Conservation (phyloP, 1,139 yeast species). For the Komagataea norvegica region DNA sequence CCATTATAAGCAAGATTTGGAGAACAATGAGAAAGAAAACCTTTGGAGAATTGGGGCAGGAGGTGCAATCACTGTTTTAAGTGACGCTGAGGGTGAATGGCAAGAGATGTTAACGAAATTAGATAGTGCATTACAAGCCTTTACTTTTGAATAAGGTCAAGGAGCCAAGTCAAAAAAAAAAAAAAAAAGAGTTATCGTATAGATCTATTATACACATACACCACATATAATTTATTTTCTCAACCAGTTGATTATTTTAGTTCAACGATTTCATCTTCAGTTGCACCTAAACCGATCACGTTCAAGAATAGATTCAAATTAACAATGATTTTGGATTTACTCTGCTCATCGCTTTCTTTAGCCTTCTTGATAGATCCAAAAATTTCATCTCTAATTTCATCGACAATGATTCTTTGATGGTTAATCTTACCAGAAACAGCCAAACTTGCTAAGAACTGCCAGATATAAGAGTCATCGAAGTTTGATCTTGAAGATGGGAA, state of each 20-base stretch:
- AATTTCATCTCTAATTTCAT: constrained; percentile 90
- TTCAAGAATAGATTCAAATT: constrained; percentile 90
- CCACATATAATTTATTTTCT: background rate
- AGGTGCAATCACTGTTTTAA: constrained; percentile 92
- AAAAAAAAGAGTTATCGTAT: background rate
- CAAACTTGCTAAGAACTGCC: constrained; percentile 96
- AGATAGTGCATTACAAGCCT: constrained; percentile 70
- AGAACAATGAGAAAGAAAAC: constrained; percentile 30
- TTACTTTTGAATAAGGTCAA: constrained; percentile 25
- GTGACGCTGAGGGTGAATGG: constrained; percentile 81
- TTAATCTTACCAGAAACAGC: constrained; percentile 90
- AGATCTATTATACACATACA: constrained; percentile 2
- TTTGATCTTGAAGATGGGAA: constrained; percentile 67
- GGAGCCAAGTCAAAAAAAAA: background rate
- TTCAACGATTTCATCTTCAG: constrained; percentile 44
- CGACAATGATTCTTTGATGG: constrained; percentile 92
- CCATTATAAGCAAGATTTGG: constrained; percentile 51
- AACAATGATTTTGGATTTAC: constrained; percentile 62
- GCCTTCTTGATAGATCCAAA: constrained; percentile 86
- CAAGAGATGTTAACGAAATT: constrained; percentile 85
- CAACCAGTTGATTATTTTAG: constrained; percentile 24
- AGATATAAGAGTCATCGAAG: constrained; percentile 79
- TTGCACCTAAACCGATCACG: constrained; percentile 94
- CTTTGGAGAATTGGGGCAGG: constrained; percentile 95
- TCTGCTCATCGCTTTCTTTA: constrained; percentile 52